Percentiles rank a stretch among this genome's conserved stretches.
Conservation (phyloP, 495 filamentous ascomycete genomes). For the Lepraria neglecta region DNA sequence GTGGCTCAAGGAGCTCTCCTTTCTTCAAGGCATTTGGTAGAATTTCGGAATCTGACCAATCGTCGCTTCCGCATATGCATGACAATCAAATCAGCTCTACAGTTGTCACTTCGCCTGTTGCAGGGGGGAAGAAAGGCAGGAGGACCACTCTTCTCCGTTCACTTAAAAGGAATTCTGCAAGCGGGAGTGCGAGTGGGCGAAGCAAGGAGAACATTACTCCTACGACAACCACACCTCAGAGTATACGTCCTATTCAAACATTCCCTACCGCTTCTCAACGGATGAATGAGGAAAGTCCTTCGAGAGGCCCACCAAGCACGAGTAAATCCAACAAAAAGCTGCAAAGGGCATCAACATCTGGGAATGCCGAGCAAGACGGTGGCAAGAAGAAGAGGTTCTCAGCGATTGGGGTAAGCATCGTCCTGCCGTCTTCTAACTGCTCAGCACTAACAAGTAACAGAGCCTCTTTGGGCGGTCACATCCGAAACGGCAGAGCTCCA, state of each 20-base stretch:
- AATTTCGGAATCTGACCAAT: conserved; percentile 16
- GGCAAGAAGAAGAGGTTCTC: conserved; percentile 47
- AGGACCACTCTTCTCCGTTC: conserved; percentile 26
- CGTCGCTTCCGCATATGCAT: conserved; percentile 5
- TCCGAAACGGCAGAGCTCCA: conserved; percentile 23
- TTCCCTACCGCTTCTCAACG: conserved; percentile 9
- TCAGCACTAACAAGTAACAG: conserved; percentile 20
- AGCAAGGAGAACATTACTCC: conserved; percentile 13
- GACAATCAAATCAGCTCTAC: conserved; percentile 29
- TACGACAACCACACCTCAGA: conserved; percentile 4
- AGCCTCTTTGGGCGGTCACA: conserved; percentile 25
- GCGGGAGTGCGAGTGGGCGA: conserved; percentile 14
- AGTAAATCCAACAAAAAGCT: conserved; percentile 26
- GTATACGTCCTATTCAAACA: neutral
- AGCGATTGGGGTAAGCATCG: conserved; percentile 31
- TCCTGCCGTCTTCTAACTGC: neutral
- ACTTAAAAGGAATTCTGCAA: conserved; percentile 18
- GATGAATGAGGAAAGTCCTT: conserved; percentile 29
- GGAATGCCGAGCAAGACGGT: conserved; percentile 28
- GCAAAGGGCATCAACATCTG: conserved; percentile 27
- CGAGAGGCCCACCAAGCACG: conserved; percentile 13
- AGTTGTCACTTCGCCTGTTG: conserved; percentile 15
- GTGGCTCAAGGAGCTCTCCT: conserved; percentile 26
- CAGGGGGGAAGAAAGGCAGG: conserved; percentile 34
- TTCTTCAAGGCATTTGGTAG: conserved; percentile 25